Percentiles rank a stretch among this genome's conserved stretches.
Conservation (phyloP, 23 red algal genomes). For the Gracilariopsis chorda region DNA sequence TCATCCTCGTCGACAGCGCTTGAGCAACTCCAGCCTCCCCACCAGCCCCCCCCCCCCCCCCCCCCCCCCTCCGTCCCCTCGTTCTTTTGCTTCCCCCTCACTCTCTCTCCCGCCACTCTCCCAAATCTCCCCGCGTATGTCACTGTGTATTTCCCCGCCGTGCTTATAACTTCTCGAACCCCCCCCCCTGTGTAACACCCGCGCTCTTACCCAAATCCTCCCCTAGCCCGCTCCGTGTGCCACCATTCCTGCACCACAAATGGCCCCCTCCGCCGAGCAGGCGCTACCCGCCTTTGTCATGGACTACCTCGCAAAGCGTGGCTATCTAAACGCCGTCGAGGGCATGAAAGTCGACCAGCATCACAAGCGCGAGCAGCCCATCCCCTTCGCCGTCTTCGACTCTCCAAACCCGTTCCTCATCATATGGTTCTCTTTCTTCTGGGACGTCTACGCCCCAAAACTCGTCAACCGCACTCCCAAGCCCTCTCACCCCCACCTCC, state of each 20-base stretch:
- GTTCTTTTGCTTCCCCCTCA: neutral
- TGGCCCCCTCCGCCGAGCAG: conserved; percentile 24
- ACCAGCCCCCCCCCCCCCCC: neutral
- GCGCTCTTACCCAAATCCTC: neutral
- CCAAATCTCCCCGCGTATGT: neutral
- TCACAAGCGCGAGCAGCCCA: conserved; percentile 34
- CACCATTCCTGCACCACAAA: neutral
- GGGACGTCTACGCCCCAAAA: conserved; percentile 34
- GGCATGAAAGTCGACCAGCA: conserved; percentile 32
- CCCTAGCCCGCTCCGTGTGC: neutral
- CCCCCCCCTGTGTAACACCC: neutral
- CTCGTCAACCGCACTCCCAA: neutral
- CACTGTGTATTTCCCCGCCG: neutral
- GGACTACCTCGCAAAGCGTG: conserved; percentile 57
- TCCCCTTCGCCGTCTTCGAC: conserved; percentile 13
- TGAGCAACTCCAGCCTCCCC: neutral
- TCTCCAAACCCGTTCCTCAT: conserved; percentile 4
- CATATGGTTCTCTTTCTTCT: conserved; percentile 43
- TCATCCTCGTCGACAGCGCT: neutral
- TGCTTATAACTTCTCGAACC: neutral
- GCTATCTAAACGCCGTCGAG: conserved; percentile 15
- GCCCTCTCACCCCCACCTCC: neutral
- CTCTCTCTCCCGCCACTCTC: neutral
- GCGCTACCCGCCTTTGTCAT: conserved; percentile 35
- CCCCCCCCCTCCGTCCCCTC: neutral